Evolutionary conservation across 2,329 filamentous ascomycete genomes (phyloP), one percentile per base, ranked within the genome.

Genomic region (Rhexocercosporidium sp.): DNA sequence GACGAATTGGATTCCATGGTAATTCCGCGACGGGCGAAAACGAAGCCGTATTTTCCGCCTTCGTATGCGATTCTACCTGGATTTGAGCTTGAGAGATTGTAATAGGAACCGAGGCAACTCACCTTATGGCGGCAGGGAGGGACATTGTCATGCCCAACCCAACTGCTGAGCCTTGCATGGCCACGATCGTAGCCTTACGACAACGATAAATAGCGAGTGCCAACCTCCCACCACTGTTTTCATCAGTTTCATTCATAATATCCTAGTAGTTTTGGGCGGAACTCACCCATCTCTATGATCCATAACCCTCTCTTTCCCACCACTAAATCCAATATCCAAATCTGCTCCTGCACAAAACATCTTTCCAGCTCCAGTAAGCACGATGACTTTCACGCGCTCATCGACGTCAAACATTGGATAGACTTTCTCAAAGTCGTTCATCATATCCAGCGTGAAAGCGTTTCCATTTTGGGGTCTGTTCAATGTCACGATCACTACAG

Each of bases 1-100:
- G 87, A 89, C 59, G 85, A 88, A 75, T 86, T 89, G 0, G 89
- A 90, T 78, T 93, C 91, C 85, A 91, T 89, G 66, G 86, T 83
- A 74, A 93, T 82, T 1, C 90, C 91, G 56, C 90, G 84, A 25
- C 89, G 85, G 25, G 85, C 83, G 76, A 93, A 93, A 20, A 92
- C 90, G 75, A 93, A 92, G 65, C 90, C 90, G 70, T 92, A 85
- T 75, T 90, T 90, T 2, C 89, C 88, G 12, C 80, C 78, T 54
- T 79, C 77, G 46, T 65, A 65, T 1, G 59, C 68, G 51, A 70
- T 68, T 49, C 64, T 69, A 3, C 4, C 14, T 53, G 41, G n/a
- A 25, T 16, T 11, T 62, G n/a, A 62, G 51, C 11, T 22, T 41
- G 37, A 4, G 41, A n/a, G n/a, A 11, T 1, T 20, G 27, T 5